Base-by-base conservation (phyloP, 495 filamentous ascomycete species). In the Trypethelium eluteriae region DNA sequence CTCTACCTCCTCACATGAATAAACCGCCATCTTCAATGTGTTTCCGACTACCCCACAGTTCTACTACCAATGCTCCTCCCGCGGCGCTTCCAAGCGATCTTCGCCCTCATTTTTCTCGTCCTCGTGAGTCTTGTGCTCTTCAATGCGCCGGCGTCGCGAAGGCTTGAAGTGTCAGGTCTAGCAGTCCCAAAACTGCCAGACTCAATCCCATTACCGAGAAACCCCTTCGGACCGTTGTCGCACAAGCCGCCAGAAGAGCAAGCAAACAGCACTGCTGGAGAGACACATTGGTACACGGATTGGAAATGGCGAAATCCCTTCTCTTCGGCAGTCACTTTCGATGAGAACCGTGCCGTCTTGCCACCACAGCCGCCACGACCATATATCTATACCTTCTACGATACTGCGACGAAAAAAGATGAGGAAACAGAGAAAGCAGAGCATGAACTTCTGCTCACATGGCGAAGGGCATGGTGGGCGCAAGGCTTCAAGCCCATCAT, bases 381-480 rank as follows among this genome's bases (percentile, higher is more conserved):
- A 18, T 83, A 86, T n/a, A 86, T 98, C 56, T 98, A 96, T 76
- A 96, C 93, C 63, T 98, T 91, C 76, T 96, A 96, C 73, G 91
- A 96, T 69, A 77, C 83, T 32, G 85, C 82, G 6, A 73, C 82
- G 64, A 82, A 88, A 68, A 84, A 85, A 69, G 84, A 86, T 53
- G 79, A 82, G 63, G 80, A 80, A 12, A 79, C 80, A 47, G 83
- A 84, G 67, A 83, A 86, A 39, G 88, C 90, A 3, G 90, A 98
- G 73, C 86, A 86, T 69, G 83, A 87, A 70, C 78, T 98, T 57
- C 79, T 98, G 46, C 82, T 95, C 64, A 84, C 89, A 64, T 98
- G 94, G 94, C 84, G 92, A 64, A 82, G 92, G 63, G 94, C 93
- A 7, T 97, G 92, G 90, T 97, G 89, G 86, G 92, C 92, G 12